Conservation (phyloP, 768 basidiomycete species). For the Porphyrellus cyaneotinctus region DNA sequence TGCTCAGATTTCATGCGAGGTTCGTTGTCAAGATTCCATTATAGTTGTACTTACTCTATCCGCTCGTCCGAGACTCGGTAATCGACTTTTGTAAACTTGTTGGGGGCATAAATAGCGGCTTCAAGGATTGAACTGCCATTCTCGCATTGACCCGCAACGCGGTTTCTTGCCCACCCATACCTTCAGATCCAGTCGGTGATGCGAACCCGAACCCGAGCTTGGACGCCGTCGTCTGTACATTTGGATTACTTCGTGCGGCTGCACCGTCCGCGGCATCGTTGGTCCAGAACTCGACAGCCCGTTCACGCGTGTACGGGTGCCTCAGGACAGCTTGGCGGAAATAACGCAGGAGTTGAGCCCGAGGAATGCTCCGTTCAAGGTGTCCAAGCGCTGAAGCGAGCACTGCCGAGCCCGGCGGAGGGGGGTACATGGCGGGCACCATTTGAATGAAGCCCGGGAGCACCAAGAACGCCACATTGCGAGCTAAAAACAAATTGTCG, state of each 20-base stretch:
- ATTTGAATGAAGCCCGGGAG: slow-evolving; percentile 50
- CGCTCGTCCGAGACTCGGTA: background rate
- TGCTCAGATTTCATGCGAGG: background rate
- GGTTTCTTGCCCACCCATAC: slow-evolving; percentile 15
- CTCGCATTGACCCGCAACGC: slow-evolving; percentile 26
- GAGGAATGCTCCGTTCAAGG: slow-evolving; percentile 38
- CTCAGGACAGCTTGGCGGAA: slow-evolving; percentile 57
- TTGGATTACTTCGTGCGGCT: slow-evolving; percentile 45
- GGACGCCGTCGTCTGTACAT: slow-evolving; percentile 44
- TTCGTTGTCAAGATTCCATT: too few species aligned
- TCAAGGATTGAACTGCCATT: slow-evolving; percentile 26
- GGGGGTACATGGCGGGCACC: slow-evolving; percentile 33
- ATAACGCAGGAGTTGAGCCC: slow-evolving; percentile 54
- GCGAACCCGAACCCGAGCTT: slow-evolving; percentile 41
- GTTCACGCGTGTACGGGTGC: slow-evolving; percentile 42
- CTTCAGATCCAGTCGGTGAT: slow-evolving; percentile 7
- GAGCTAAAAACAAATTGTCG: slow-evolving; percentile 50
- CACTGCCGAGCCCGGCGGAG: slow-evolving; percentile 29
- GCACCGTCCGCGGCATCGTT: slow-evolving; percentile 50
- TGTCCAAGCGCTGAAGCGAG: slow-evolving; percentile 24
- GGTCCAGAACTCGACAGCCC: slow-evolving; percentile 54
- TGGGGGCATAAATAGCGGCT: slow-evolving; percentile 23
- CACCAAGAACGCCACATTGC: slow-evolving; percentile 55
- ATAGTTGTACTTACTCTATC: background rate
- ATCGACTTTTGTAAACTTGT: background rate